A percentile compares a stretch with the other conserved stretches of the same genome.
Evolutionary conservation across 108 stramenopile genomes (phyloP).

Genomic region (Cylindrotheca closterium): DNA sequence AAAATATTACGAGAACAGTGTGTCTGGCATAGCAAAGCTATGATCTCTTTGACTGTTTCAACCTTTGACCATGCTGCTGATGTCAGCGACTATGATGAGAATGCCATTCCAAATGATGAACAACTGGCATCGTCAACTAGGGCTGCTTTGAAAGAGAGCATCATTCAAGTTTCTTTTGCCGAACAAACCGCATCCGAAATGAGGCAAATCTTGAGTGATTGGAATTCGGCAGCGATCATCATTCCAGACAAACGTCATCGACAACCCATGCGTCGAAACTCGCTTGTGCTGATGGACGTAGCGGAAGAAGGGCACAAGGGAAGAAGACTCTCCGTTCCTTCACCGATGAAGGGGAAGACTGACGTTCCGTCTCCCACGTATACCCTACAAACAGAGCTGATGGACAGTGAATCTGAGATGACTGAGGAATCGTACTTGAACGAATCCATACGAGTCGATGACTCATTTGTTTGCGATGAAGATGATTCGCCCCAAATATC

Average conservation of each 20-base stretch:
- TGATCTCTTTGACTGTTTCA: too few relatives aligned
- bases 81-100: too few relatives aligned
- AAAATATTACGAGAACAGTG: too few relatives aligned
- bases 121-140: too few relatives aligned
- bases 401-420: not conserved
- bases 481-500: not conserved
- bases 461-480: not conserved
- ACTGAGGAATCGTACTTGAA: not conserved
- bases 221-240: not conserved
- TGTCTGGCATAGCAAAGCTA: too few relatives aligned
- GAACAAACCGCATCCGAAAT: slow-evolving; percentile 26
- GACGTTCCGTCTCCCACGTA: not conserved
- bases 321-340: too few relatives aligned
- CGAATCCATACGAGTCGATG: not conserved
- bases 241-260: too few relatives aligned
- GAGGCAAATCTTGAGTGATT: slow-evolving; percentile 19
- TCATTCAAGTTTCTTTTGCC: slow-evolving; percentile 23
- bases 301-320: too few relatives aligned
- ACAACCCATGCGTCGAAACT: too few relatives aligned
- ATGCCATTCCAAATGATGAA: too few relatives aligned
- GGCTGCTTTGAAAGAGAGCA: slow-evolving; percentile 7
- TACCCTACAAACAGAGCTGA: not conserved
- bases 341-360: not conserved
- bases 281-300: too few relatives aligned
- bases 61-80: too few relatives aligned